Evolutionary conservation across 805 yeast genomes (phyloP).

Genomic region (Candida namnaoensis): DNA sequence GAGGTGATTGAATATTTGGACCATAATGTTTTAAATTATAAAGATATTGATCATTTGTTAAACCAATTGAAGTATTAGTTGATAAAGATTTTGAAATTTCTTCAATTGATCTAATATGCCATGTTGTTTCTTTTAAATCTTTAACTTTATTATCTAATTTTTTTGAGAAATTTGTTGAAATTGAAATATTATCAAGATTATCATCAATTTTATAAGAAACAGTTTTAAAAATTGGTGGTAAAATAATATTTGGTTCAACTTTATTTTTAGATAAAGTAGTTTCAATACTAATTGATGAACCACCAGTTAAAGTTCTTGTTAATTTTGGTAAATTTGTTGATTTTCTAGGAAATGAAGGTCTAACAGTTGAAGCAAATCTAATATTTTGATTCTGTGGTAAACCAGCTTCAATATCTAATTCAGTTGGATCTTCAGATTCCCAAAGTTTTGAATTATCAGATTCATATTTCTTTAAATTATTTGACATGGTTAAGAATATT

Average conservation of each 20-base stretch:
- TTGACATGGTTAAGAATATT: too few relatives aligned
- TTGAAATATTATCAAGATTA: constrained; percentile 2
- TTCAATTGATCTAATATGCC: constrained; percentile 21
- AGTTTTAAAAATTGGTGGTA: constrained; percentile 29
- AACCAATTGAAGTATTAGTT: constrained; percentile 17
- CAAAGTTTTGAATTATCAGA: neutral
- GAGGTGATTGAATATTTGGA: constrained; percentile 27
- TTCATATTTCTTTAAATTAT: too few relatives aligned
- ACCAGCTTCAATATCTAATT: too few relatives aligned
- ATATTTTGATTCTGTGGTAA: too few relatives aligned
- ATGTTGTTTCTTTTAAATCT: constrained; percentile 20
- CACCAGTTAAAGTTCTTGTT: too few relatives aligned
- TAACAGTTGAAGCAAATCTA: too few relatives aligned
- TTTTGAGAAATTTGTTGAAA: constrained; percentile 4
- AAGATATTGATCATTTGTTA: constrained; percentile 8
- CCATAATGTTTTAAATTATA: constrained; percentile 19
- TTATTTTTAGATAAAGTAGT: constrained; percentile 2
- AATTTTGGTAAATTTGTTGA: too few relatives aligned
- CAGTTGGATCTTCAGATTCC: neutral
- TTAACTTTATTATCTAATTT: constrained; percentile 10
- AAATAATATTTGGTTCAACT: constrained; percentile 19
- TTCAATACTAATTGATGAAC: too few relatives aligned
- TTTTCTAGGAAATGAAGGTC: too few relatives aligned
- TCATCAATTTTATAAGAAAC: constrained; percentile 27
- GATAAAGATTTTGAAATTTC: constrained; percentile 16